These are phyloP conservation scores for Sedum album DNA, from an alignment of 164 flowering plant genomes.

Conservation along the genomic window DNA sequence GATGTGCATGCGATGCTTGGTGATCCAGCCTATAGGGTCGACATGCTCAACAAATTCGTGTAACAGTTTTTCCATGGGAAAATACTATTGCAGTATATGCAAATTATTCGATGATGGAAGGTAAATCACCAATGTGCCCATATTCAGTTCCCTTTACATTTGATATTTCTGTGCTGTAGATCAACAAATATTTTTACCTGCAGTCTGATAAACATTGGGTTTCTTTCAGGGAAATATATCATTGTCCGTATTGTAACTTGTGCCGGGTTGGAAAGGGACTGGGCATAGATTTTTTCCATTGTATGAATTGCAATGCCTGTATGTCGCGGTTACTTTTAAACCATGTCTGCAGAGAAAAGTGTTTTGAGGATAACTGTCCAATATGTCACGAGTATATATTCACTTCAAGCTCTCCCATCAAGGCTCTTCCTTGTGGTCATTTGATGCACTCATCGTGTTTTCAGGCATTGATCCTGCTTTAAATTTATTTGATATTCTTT, in stretches of 20 bases:
- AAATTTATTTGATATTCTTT: background rate
- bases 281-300: slow-evolving; percentile 83
- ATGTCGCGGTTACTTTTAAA: slow-evolving; percentile 49
- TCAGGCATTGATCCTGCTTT: slow-evolving; percentile 38
- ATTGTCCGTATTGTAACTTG: slow-evolving; percentile 90
- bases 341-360: slow-evolving; percentile 72
- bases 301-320: slow-evolving; percentile 97
- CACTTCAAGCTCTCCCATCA: slow-evolving; percentile 67
- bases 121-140: slow-evolving; percentile 20
- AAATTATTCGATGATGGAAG: slow-evolving; percentile 78
- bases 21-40: slow-evolving; percentile 61
- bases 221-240: slow-evolving; percentile 72
- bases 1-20: slow-evolving; percentile 95
- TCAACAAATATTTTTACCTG: background rate
- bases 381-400: slow-evolving; percentile 83
- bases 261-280: slow-evolving; percentile 89
- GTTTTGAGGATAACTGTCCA: slow-evolving; percentile 79
- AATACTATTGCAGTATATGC: slow-evolving; percentile 80
- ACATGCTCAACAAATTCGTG: slow-evolving; percentile 53
- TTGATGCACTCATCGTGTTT: slow-evolving; percentile 90
- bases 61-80: slow-evolving; percentile 58
- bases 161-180: background rate
- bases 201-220: background rate
- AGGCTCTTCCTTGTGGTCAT: slow-evolving; percentile 90
- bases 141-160: background rate